Evolutionary conservation across 371 early-diverging fungal species (phyloP).

Genomic region (Syncephalastrum monosporum): DNA sequence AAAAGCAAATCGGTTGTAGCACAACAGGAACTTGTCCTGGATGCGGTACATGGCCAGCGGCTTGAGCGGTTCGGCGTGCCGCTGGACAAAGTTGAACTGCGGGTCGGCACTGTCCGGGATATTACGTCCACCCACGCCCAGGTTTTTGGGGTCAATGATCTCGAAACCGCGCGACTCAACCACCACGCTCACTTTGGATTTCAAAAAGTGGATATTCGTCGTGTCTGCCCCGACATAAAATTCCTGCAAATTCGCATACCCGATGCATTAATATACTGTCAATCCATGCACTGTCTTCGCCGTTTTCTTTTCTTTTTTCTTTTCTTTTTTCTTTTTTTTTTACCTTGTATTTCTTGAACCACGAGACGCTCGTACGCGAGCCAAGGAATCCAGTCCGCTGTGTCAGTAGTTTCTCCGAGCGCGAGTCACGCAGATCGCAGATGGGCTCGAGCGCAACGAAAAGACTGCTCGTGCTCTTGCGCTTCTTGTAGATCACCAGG

Average conservation of each 20-base stretch:
- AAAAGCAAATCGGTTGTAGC: constrained; percentile 92
- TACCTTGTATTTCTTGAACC: constrained; percentile 46
- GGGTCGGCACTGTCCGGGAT: constrained; percentile 78
- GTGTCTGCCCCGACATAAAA: constrained; percentile 85
- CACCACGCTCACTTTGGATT: constrained; percentile 77
- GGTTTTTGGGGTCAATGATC: constrained; percentile 76
- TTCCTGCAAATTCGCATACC: constrained; percentile 41
- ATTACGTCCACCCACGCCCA: constrained; percentile 56
- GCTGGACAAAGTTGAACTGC: constrained; percentile 78
- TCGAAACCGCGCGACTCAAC: constrained; percentile 80
- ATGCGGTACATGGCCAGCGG: constrained; percentile 89
- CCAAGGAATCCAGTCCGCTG: constrained; percentile 40
- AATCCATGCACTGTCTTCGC: background rate
- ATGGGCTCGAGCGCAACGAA: constrained; percentile 43
- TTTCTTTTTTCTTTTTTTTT: constrained; percentile 2
- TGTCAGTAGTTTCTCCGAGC: constrained; percentile 32
- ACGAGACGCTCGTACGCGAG: constrained; percentile 36
- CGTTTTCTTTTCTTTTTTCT: background rate
- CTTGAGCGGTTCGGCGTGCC: constrained; percentile 65
- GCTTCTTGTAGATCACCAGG: constrained; percentile 59
- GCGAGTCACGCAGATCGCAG: constrained; percentile 43
- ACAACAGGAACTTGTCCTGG: constrained; percentile 71
- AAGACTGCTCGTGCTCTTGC: constrained; percentile 47
- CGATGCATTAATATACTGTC: background rate
- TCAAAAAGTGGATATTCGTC: constrained; percentile 72